phyloP scores from a whole-genome alignment of 257 asterid genomes.

The Salvia rosmarinus region DNA sequence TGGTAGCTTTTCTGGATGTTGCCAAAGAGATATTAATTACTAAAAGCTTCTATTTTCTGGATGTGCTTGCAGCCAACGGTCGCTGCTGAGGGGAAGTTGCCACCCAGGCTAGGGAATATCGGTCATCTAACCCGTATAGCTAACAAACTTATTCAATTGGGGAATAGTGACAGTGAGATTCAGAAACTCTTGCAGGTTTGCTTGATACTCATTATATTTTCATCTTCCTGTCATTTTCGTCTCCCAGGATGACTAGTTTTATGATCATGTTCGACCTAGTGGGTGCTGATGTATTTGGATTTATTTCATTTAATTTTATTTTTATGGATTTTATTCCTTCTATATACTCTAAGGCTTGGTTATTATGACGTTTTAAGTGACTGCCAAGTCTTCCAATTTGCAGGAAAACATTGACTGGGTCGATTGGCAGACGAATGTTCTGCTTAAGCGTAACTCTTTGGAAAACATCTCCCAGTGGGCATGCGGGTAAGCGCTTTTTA shows the following conservation, averaged over 20 bases:
- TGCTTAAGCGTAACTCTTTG: conserved; percentile 68
- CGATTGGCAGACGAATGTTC: conserved; percentile 72
- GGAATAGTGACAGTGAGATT: conserved; percentile 52
- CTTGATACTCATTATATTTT: conserved; percentile 10
- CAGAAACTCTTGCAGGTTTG: conserved; percentile 72
- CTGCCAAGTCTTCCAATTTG: conserved; percentile 32
- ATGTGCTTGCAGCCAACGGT: conserved; percentile 62
- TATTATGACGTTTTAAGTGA: conserved; percentile 19
- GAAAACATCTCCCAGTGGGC: conserved; percentile 89
- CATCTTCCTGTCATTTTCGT: background rate
- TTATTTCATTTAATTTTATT: background rate
- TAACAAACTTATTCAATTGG: conserved; percentile 77
- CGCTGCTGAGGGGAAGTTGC: conserved; percentile 60
- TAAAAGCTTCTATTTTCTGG: conserved; percentile 11
- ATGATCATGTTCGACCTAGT: too few relatives aligned
- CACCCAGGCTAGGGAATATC: conserved; percentile 82
- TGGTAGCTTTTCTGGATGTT: conserved; percentile 20
- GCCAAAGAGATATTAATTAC: background rate
- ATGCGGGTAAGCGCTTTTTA: conserved; percentile 66
- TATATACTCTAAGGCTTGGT: background rate
- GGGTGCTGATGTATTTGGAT: too few relatives aligned
- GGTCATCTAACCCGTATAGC: conserved; percentile 87
- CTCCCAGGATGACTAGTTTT: background rate
- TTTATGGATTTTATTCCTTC: background rate
- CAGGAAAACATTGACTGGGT: conserved; percentile 84